Base-by-base conservation (phyloP, 2,329 filamentous ascomycete species). In the Alternaria panax region DNA sequence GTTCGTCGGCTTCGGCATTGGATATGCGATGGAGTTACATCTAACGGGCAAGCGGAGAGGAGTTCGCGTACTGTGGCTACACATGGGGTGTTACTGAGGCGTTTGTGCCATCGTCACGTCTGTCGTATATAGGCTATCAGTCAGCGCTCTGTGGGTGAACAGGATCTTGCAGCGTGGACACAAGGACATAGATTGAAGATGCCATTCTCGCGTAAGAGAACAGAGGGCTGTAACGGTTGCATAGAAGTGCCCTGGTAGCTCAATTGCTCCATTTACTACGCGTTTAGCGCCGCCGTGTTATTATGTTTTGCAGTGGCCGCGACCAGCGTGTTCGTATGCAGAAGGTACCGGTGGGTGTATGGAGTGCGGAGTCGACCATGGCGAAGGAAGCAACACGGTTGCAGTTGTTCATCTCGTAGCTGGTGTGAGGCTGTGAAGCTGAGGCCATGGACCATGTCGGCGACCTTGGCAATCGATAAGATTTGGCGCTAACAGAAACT, bases 381-480 rank as follows among this genome's bases (percentile, higher is more conserved):
- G 30, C 20, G 2, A 34, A 34, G 30, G 20, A 22, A 34, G 30
- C 11, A 12, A n/a, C 5, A 9, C 20, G 30, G 30, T 36, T 28
- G 2, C 0, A 36, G 30, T n/a, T 14, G 22, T 36, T 11, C 16
- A n/a, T 48, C 5, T 34, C 20, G 20, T 24, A 32, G 24, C 18
- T 32, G 50, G 25, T n/a, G 36, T 48, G 14, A 22, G n/a, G 38
- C 14, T 22, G 50, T 28, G n/a, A 42, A 30, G 16, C 34, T 24
- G 24, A 51, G 3, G 50, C 36, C 8, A 25, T 52, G 18, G 11
- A 51, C 22, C 16, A 38, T 38, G 32, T 34, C 45, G 16, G 18
- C 40, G 27, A 40, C 28, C 42, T 14, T 48, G 25, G 46, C 16
- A 41, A 54, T 54, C 41, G 51, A 46, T 47, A 54, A 53, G 54